These are phyloP conservation scores for Coleophoma cylindrospora DNA, from an alignment of 2,329 filamentous ascomycete species.

Conservation along the genomic window DNA sequence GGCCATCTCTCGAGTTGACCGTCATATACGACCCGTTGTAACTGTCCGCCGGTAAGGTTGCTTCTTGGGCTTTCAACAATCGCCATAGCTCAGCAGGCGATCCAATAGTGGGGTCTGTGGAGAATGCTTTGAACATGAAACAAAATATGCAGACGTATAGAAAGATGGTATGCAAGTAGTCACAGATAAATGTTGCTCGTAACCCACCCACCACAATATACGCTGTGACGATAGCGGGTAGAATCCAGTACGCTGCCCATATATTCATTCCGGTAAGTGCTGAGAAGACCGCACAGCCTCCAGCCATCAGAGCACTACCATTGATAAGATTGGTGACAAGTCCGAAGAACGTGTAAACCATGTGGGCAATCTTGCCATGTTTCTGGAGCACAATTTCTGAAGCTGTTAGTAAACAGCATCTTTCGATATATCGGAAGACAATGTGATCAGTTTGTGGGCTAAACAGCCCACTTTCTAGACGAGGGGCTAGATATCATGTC, in stretches of 20 bases:
- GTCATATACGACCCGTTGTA: constrained; percentile 48
- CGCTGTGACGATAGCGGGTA: constrained; percentile 30
- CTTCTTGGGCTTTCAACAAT: constrained; percentile 37
- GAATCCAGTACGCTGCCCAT: constrained; percentile 33
- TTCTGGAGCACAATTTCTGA: too few relatives aligned
- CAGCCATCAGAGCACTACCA: constrained; percentile 31
- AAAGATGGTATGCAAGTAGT: constrained; percentile 49
- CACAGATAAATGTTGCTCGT: constrained; percentile 29
- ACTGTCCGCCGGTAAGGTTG: constrained; percentile 33
- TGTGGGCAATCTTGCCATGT: constrained; percentile 28
- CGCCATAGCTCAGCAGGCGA: constrained; percentile 47
- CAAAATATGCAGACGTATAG: constrained; percentile 42
- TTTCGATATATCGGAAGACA: too few relatives aligned
- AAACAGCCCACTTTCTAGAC: too few relatives aligned
- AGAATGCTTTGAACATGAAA: constrained; percentile 41
- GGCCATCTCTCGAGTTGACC: constrained; percentile 46
- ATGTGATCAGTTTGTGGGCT: too few relatives aligned
- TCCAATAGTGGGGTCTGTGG: constrained; percentile 39
- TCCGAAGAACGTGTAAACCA: constrained; percentile 33
- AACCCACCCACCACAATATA: constrained; percentile 35
- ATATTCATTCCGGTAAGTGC: constrained; percentile 35
- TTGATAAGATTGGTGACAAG: constrained; percentile 34
- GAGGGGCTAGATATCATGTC: too few relatives aligned
- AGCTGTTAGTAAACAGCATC: too few relatives aligned
- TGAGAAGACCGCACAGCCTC: constrained; percentile 30